Evolutionary conservation across 805 yeast genomes (phyloP).

Genomic region (Citeromyces matritensis): DNA sequence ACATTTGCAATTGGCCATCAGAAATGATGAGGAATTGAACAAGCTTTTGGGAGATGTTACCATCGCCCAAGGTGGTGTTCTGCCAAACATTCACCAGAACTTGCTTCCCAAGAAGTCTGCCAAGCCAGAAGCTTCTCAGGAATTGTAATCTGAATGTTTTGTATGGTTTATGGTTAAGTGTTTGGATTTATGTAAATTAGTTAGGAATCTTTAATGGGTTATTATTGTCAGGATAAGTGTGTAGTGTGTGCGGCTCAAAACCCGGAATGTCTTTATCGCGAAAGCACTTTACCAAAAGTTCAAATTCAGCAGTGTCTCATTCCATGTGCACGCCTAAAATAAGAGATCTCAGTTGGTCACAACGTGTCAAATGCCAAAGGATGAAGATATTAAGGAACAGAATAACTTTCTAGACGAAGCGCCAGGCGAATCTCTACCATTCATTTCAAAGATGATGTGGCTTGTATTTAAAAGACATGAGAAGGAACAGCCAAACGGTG

Average conservation of each 20-base stretch:
- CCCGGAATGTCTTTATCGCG: no score
- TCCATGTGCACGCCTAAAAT: no score
- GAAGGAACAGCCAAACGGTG: no score
- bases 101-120: conserved; percentile 56
- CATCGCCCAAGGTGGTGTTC: conserved; percentile 96
- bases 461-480: no score
- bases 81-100: conserved; percentile 92
- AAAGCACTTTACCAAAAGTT: no score
- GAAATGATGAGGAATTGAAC: conserved; percentile 97
- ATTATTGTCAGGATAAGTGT: neutral
- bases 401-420: no score
- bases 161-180: conserved; percentile 1
- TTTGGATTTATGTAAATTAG: conserved; percentile 1
- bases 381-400: no score
- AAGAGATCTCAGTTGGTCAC: no score
- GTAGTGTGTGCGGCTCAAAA: neutral
- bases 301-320: no score
- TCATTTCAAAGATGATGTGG: no score
- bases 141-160: conserved; percentile 22
- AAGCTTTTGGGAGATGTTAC: conserved; percentile 88
- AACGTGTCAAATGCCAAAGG: no score
- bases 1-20: conserved; percentile 91
- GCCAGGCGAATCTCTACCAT: no score
- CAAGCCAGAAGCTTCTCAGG: conserved; percentile 41
- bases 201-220: conserved; percentile 1